phyloP scores from a whole-genome alignment of 768 basidiomycete genomes.

The Lanmaoa rubissima region DNA sequence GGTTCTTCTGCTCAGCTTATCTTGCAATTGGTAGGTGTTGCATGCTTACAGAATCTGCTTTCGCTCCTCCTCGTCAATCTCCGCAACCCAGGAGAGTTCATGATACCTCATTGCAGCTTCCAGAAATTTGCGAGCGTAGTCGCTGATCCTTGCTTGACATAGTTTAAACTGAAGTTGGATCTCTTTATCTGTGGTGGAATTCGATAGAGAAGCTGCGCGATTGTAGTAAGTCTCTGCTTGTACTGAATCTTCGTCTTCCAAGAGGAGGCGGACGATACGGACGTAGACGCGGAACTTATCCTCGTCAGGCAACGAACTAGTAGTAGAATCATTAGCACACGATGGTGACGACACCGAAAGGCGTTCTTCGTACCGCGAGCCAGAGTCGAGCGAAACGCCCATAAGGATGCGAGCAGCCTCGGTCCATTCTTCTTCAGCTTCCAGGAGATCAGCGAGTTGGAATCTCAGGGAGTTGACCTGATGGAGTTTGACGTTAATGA shows the following conservation, averaged over 20 bases:
- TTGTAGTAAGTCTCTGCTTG: slow-evolving; percentile 99
- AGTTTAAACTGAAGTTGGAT: slow-evolving; percentile 84
- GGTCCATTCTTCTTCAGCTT: slow-evolving; percentile 90
- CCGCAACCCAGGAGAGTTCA: slow-evolving; percentile 86
- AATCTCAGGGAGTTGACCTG: slow-evolving; percentile 84
- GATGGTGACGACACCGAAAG: not conserved
- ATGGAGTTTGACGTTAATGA: slow-evolving; percentile 2
- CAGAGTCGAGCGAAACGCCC: slow-evolving; percentile 88
- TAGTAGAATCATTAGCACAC: not conserved
- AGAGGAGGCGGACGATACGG: slow-evolving; percentile 87
- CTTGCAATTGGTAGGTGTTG: not conserved
- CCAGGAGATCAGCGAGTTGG: slow-evolving; percentile 88
- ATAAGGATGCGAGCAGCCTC: slow-evolving; percentile 90
- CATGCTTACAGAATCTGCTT: slow-evolving; percentile 78
- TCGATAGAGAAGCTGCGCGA: slow-evolving; percentile 87
- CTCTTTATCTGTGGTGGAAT: slow-evolving; percentile 75
- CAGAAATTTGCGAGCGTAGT: slow-evolving; percentile 87
- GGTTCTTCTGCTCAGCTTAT: slow-evolving; percentile 7
- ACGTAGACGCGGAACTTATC: slow-evolving; percentile 91
- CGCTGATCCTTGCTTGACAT: slow-evolving; percentile 92
- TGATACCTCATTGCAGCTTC: slow-evolving; percentile 95
- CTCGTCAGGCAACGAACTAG: slow-evolving; percentile 66
- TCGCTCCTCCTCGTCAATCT: slow-evolving; percentile 93
- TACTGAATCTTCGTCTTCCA: slow-evolving; percentile 96
- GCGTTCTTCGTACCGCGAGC: slow-evolving; percentile 60